Base-by-base conservation (phyloP, 768 basidiomycete genomes). In the Pleurotus tuoliensis region DNA sequence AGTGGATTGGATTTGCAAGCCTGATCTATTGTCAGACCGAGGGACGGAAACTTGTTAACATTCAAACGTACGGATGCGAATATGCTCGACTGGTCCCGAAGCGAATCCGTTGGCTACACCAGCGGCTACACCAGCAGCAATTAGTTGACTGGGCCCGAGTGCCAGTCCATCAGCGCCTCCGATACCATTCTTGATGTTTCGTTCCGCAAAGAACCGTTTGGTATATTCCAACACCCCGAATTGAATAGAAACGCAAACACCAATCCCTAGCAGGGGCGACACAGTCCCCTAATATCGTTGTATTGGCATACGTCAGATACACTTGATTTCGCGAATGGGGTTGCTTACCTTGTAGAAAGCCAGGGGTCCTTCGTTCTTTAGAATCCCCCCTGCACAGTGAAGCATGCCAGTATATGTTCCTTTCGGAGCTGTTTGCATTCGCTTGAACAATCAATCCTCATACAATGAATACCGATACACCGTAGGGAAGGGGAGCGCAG, bases 11-110 rank as follows among this genome's bases (percentile, higher is more conserved):
- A 91, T 95, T 73, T 98, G 96, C 22, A 98, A 75, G 55, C 94
- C 92, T 95, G 60, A 38, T 11, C 38, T 61, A n/a, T 25, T 53
- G 48, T 58, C 61, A 50, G 39, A 16, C 30, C 47, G 34, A 39
- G n/a, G 51, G 49, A 46, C 18, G 15, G 22, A 38, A 4, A 9
- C 44, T 15, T 16, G 59, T 46, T 6, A 27, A 56, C 15, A 58
- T 51, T 53, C 53, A 12, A 27, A 76, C 89, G 68, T 62, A 93
- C 92, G 87, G 61, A 98, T 98, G 74, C 95, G 91, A 67, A 98
- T 94, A 67, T 98, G 95, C 70, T 98, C 95, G 15, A 98, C 95
- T 5, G 95, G 96, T 1, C 94, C 94, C 0, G 94, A 95, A 38
- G 97, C 94, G 57, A 96, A 78, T 25, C 92, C 88, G 66, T 98